Percentiles rank a stretch among this genome's conserved stretches.
Conservation (phyloP, 2,329 filamentous ascomycete genomes). For the Colletotrichum sp. region DNA sequence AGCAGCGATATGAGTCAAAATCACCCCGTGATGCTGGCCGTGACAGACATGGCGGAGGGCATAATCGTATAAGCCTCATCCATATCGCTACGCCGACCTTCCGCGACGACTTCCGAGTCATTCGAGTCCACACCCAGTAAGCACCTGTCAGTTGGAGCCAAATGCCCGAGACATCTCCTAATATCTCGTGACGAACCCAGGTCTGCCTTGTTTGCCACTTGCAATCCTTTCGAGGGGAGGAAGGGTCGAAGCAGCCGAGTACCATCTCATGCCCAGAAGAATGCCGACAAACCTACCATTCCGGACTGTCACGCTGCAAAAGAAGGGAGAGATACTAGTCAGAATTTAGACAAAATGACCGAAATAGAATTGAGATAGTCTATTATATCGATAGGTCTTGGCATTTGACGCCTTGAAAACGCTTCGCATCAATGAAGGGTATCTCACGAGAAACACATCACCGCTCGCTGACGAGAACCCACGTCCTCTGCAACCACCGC, state of each 20-base stretch:
- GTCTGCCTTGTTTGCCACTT: neutral
- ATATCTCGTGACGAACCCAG: neutral
- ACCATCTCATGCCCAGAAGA: neutral
- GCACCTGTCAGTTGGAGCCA: neutral
- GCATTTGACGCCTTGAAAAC: neutral
- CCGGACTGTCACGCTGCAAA: neutral
- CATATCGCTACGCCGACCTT: neutral
- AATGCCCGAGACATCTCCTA: neutral
- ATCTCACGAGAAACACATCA: slow-evolving; percentile 3
- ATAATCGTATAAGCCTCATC: neutral
- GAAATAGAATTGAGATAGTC: neutral
- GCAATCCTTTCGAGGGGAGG: neutral
- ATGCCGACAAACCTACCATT: neutral
- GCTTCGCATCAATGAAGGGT: slow-evolving; percentile 9
- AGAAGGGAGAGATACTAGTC: neutral
- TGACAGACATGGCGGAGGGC: neutral
- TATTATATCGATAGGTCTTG: neutral
- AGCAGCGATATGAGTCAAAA: neutral
- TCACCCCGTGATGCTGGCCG: neutral
- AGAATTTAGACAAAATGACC: neutral
- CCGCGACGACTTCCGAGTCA: neutral
- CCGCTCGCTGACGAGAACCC: neutral
- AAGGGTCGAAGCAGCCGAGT: neutral
- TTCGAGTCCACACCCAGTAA: neutral
- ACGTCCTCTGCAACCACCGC: neutral